These are phyloP conservation scores for Basipetospora chlamydospora DNA, from an alignment of 2,329 filamentous ascomycete species.

Conservation along the genomic window DNA sequence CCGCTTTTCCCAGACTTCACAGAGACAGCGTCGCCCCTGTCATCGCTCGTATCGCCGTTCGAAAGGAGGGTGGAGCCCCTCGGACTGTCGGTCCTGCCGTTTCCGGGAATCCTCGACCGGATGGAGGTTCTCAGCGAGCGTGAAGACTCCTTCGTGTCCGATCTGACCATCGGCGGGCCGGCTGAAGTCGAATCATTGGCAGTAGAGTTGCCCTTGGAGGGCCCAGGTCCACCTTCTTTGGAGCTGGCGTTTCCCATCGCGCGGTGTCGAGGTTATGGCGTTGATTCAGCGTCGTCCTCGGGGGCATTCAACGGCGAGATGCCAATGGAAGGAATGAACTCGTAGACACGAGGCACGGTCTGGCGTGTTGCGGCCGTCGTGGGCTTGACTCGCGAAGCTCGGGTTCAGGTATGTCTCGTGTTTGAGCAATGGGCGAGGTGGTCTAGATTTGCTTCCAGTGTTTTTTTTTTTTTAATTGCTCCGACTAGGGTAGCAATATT, in stretches of 20 bases:
- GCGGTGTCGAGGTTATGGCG: slow-evolving; percentile 5
- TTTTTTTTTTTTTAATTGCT: neutral
- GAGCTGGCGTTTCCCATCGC: slow-evolving; percentile 67
- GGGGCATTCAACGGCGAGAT: neutral
- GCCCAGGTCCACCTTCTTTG: slow-evolving; percentile 35
- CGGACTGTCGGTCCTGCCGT: slow-evolving; percentile 62
- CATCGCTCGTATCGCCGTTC: slow-evolving; percentile 38
- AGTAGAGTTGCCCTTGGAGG: slow-evolving; percentile 32
- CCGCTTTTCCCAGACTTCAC: slow-evolving; percentile 55
- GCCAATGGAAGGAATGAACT: no score
- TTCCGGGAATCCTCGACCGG: slow-evolving; percentile 76
- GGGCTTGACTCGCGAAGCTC: neutral
- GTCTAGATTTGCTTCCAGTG: neutral
- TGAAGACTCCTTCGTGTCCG: slow-evolving; percentile 84
- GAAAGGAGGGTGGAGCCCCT: slow-evolving; percentile 56
- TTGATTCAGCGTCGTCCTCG: neutral
- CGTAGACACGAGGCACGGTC: no score
- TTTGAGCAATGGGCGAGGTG: no score
- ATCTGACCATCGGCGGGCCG: slow-evolving; percentile 82
- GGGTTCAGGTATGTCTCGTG: no score
- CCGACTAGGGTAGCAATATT: neutral
- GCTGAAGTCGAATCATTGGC: slow-evolving; percentile 42
- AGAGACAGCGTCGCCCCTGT: slow-evolving; percentile 63
- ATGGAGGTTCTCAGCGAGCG: slow-evolving; percentile 67
- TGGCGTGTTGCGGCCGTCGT: neutral